A percentile compares a stretch with the other conserved stretches of the same genome.
These are phyloP conservation scores for Hyaloscypha finlandica DNA, from an alignment of 495 filamentous ascomycete species.

Conservation along the genomic window DNA sequence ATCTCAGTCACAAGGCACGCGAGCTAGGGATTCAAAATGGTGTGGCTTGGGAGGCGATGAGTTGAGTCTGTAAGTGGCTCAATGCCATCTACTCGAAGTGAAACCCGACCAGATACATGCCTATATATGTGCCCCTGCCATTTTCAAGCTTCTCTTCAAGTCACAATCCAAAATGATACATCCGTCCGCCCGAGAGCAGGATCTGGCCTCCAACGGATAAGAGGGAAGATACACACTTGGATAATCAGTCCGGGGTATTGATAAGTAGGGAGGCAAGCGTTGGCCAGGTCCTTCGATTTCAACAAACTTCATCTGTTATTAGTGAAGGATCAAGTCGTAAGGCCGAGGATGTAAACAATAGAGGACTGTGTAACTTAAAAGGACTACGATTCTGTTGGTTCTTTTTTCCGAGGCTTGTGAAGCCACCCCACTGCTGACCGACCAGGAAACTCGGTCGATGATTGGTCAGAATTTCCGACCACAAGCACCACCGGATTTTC, in stretches of 20 bases:
- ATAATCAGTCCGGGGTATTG: background rate
- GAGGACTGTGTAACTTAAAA: background rate
- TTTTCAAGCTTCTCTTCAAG: background rate
- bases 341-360: background rate
- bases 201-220: background rate
- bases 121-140: no score
- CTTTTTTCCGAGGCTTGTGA: background rate
- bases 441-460: background rate
- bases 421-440: background rate
- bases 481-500: background rate
- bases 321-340: background rate
- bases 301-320: background rate
- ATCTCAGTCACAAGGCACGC: background rate
- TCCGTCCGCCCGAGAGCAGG: background rate
- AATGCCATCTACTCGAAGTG: no score
- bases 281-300: background rate
- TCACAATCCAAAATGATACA: background rate
- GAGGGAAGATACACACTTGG: background rate
- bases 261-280: background rate
- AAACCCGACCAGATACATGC: no score
- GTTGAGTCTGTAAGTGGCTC: no score
- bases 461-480: slow-evolving; percentile 3
- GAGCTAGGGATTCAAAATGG: no score
- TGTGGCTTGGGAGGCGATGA: no score
- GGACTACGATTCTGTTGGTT: background rate